Evolutionary conservation across 2,329 filamentous ascomycete genomes (phyloP).

Genomic region (Claviceps maximensis): DNA sequence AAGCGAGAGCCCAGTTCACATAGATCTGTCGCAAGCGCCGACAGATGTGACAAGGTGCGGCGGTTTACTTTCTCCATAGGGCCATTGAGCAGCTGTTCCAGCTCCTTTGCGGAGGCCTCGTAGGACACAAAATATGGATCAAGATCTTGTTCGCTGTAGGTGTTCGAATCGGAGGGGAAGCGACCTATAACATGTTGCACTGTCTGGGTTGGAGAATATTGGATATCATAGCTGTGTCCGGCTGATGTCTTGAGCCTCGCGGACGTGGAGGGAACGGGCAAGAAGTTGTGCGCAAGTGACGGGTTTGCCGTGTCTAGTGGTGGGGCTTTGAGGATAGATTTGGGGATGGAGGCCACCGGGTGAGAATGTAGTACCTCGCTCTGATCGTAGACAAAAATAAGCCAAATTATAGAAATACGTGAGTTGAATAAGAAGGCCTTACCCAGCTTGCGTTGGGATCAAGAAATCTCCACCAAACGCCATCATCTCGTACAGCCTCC

Average conservation of each 20-base stretch:
- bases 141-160: conserved; percentile 74
- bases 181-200: conserved; percentile 54
- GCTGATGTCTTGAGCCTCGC: conserved; percentile 63
- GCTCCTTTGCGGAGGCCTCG: conserved; percentile 79
- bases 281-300: conserved; percentile 69
- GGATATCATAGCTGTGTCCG: conserved; percentile 21
- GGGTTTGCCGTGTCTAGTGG: conserved; percentile 91
- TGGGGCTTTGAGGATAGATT: conserved; percentile 89
- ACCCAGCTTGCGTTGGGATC: conserved; percentile 99
- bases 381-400: conserved; percentile 28
- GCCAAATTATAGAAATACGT: conserved; percentile 9
- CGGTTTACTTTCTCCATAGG: conserved; percentile 96
- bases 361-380: conserved; percentile 91
- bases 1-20: conserved; percentile 91
- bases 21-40: conserved; percentile 71
- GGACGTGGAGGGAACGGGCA: conserved; percentile 73
- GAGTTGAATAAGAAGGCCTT: conserved; percentile 15
- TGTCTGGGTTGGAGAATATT: conserved; percentile 23
- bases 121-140: conserved; percentile 95
- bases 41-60: conserved; percentile 73
- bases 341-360: conserved; percentile 81
- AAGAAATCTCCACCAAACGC: conserved; percentile 94
- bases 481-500: conserved; percentile 83
- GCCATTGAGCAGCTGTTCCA: conserved; percentile 77
- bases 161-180: conserved; percentile 68